phyloP scores from a whole-genome alignment of 202 grass and related monocot genomes.

The Dendrocalamus latiflorus region DNA sequence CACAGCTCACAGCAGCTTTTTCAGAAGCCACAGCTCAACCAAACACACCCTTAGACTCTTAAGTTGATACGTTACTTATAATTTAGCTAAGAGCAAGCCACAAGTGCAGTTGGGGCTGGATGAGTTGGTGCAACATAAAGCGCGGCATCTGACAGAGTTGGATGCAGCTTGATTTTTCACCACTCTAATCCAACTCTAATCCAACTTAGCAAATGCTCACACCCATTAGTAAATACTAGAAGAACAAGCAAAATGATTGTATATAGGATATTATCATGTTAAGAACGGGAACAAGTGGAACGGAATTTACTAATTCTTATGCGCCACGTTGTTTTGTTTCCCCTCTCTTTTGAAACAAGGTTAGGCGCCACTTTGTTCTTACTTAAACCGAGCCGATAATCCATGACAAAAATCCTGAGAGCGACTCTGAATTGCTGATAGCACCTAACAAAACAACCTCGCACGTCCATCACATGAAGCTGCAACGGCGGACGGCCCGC shows the following conservation, averaged over 20 bases:
- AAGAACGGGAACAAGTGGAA: neutral
- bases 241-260: neutral
- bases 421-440: neutral
- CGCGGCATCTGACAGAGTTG: neutral
- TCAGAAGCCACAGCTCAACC: no score
- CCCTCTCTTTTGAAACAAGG: no score
- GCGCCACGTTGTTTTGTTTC: no score
- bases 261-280: no score
- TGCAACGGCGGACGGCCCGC: neutral
- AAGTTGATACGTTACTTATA: no score
- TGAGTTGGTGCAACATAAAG: neutral
- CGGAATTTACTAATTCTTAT: neutral
- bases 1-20: no score
- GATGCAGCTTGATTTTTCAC: neutral
- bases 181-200: neutral
- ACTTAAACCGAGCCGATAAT: neutral
- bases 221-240: neutral
- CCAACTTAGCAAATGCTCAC: neutral
- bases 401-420: neutral
- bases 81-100: no score
- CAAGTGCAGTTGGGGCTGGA: neutral
- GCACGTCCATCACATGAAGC: neutral
- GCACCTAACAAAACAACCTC: neutral
- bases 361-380: neutral
- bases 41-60: no score